These are phyloP conservation scores for Picochlorum sp. DNA, from an alignment of 139 green algal genomes.

Conservation along the genomic window DNA sequence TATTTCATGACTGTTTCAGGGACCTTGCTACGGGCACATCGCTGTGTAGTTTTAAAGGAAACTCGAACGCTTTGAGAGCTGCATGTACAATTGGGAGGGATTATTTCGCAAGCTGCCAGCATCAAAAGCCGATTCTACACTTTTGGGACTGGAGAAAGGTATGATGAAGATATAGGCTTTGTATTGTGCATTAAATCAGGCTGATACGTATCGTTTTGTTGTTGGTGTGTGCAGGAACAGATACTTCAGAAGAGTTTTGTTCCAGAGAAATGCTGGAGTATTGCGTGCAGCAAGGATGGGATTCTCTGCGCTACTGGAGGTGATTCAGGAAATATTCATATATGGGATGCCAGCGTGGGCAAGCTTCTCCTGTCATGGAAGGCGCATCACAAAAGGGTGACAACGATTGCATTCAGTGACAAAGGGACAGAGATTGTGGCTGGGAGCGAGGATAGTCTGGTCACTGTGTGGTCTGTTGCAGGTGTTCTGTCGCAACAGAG, in stretches of 20 bases:
- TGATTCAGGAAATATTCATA: slow-evolving; percentile 52
- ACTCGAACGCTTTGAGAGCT: slow-evolving; percentile 29
- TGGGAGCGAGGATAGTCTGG: slow-evolving; percentile 68
- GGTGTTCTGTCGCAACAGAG: slow-evolving; percentile 39
- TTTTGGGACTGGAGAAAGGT: slow-evolving; percentile 78
- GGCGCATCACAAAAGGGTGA: slow-evolving; percentile 81
- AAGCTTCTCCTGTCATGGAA: slow-evolving; percentile 70
- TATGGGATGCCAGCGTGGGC: slow-evolving; percentile 71
- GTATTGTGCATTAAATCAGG: not conserved
- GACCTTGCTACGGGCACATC: slow-evolving; percentile 56
- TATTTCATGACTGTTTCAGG: slow-evolving; percentile 30
- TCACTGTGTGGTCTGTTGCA: slow-evolving; percentile 65
- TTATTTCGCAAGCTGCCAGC: slow-evolving; percentile 59
- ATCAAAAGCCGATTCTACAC: slow-evolving; percentile 49
- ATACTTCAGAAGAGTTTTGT: slow-evolving; percentile 60
- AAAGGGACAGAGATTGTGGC: slow-evolving; percentile 61
- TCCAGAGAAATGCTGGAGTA: slow-evolving; percentile 39
- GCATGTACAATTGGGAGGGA: slow-evolving; percentile 51
- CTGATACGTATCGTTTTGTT: not conserved
- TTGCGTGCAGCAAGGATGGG: slow-evolving; percentile 51
- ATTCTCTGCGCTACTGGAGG: slow-evolving; percentile 48
- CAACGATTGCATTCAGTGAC: slow-evolving; percentile 55
- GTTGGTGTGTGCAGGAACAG: slow-evolving; percentile 46
- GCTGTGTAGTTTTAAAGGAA: slow-evolving; percentile 55
- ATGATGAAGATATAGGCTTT: not conserved